Evolutionary conservation across 208 protist genomes (phyloP).

Genomic region (Trypanosoma scelopori): DNA sequence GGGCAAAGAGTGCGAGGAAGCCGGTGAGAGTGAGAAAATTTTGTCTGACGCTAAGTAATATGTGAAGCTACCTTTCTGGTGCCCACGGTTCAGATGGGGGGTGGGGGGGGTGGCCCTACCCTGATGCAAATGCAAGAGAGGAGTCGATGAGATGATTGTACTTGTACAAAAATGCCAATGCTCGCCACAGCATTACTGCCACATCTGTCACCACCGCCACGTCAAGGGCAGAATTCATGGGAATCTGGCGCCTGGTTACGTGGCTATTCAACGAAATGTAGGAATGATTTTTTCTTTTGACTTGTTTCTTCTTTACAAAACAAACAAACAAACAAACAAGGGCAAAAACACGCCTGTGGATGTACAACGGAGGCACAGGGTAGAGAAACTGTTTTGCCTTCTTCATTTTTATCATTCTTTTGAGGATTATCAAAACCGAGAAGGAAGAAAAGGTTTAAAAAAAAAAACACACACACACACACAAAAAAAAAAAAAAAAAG

Average conservation of each 20-base stretch:
- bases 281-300: too few species aligned
- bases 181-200: background rate
- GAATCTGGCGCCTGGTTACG: background rate
- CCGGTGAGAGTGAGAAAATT: background rate
- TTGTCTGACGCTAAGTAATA: background rate
- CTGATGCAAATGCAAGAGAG: background rate
- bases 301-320: too few species aligned
- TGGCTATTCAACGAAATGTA: background rate
- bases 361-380: background rate
- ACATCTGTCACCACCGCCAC: background rate
- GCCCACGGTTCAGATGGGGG: background rate
- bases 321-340: too few species aligned
- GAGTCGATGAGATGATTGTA: background rate
- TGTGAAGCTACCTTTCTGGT: background rate
- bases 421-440: background rate
- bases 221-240: background rate
- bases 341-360: background rate
- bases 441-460: background rate
- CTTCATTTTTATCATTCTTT: background rate
- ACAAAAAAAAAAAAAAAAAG: background rate
- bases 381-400: conserved; percentile 7
- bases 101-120: too few species aligned
- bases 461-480: background rate
- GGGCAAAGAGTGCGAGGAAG: conserved; percentile 26
- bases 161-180: background rate